Conservation (phyloP, 805 yeast species). For the Lipomyces yamanashiensis region DNA sequence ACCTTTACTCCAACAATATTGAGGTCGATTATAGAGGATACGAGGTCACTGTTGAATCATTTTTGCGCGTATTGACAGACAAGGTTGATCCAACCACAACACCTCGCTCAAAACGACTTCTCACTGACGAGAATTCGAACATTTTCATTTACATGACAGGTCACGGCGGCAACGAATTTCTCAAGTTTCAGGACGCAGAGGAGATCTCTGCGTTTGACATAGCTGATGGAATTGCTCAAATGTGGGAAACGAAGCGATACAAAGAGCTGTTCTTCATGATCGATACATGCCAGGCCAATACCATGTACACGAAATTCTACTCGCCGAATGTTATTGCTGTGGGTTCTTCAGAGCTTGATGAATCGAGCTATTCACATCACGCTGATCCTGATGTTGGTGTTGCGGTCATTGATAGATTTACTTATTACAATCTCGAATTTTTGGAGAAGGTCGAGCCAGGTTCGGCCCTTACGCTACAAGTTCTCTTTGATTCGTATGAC, state of each 20-base stretch:
- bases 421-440: conserved; percentile 87
- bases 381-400: conserved; percentile 96
- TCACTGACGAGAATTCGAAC: conserved; percentile 93
- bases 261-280: conserved; percentile 96
- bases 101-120: conserved; percentile 85
- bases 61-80: conserved; percentile 88
- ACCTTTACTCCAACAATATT: conserved; percentile 89
- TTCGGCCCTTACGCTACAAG: conserved; percentile 76
- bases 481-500: conserved; percentile 82
- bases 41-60: conserved; percentile 97
- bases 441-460: conserved; percentile 79
- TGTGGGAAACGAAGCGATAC: conserved; percentile 94
- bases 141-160: conserved; percentile 96
- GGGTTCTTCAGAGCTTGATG: conserved; percentile 86
- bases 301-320: conserved; percentile 91
- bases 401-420: conserved; percentile 95
- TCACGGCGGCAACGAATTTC: conserved; percentile 97
- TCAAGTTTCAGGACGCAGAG: conserved; percentile 98
- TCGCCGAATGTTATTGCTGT: conserved; percentile 92
- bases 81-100: conserved; percentile 89
- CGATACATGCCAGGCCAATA: conserved; percentile 98
- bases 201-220: conserved; percentile 94
- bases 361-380: conserved; percentile 92
- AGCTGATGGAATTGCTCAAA: conserved; percentile 96
- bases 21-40: conserved; percentile 98